A percentile compares a stretch with the other conserved stretches of the same genome.
Conservation (phyloP, 2,329 filamentous ascomycete genomes). For the Trichophyton schoenleinii region DNA sequence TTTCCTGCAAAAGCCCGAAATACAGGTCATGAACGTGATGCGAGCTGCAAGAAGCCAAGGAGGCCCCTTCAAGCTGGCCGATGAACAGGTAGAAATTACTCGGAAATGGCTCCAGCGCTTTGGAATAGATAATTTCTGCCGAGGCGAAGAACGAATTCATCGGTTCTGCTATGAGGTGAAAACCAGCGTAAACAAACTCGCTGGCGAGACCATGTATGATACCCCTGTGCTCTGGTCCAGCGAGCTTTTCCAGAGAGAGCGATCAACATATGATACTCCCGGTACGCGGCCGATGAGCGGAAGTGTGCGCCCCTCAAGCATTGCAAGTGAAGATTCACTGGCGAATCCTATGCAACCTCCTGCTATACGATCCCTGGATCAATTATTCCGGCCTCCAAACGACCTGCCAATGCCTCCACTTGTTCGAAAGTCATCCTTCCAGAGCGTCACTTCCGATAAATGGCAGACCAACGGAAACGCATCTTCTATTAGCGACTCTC, state of each 20-base stretch:
- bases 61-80: conserved; percentile 88
- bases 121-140: conserved; percentile 83
- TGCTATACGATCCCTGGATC: conserved; percentile 22
- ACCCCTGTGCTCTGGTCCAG: conserved; percentile 87
- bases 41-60: conserved; percentile 73
- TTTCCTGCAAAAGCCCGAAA: conserved; percentile 67
- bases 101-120: conserved; percentile 68
- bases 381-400: conserved; percentile 21
- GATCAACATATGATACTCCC: conserved; percentile 31
- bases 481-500: conserved; percentile 47
- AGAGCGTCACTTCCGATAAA: conserved; percentile 57
- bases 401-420: conserved; percentile 23
- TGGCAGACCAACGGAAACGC: conserved; percentile 52
- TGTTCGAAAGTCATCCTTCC: conserved; percentile 51
- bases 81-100: conserved; percentile 82
- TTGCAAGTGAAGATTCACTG: conserved; percentile 33
- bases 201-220: conserved; percentile 71
- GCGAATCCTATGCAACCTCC: conserved; percentile 16
- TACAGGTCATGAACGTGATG: conserved; percentile 75
- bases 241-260: conserved; percentile 68
- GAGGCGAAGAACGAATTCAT: conserved; percentile 87
- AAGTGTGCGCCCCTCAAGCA: conserved; percentile 31
- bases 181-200: conserved; percentile 69
- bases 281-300: conserved; percentile 26
- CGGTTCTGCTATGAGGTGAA: conserved; percentile 85